Percentiles rank a stretch among this genome's conserved stretches.
Conservation (phyloP, 352 stramenopile genomes). For the Phytophthora palmivora region DNA sequence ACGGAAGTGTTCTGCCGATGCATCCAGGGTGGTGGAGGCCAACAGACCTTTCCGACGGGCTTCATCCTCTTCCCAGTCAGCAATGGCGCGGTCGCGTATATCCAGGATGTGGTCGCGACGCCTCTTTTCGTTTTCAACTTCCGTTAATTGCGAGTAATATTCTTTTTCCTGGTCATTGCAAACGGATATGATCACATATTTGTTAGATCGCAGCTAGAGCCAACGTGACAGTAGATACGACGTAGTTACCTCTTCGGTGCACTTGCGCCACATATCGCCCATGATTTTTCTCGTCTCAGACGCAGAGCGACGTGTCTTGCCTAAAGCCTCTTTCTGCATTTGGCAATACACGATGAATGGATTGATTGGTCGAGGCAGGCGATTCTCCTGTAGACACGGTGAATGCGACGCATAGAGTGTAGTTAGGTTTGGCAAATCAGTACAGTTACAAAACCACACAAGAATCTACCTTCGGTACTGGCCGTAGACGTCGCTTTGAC, state of each 20-base stretch:
- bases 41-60: constrained; percentile 67
- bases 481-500: constrained; percentile 36
- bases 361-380: constrained; percentile 73
- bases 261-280: constrained; percentile 86
- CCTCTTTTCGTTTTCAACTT: constrained; percentile 84
- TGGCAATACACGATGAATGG: constrained; percentile 88
- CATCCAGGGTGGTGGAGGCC: constrained; percentile 60
- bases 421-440: constrained; percentile 7
- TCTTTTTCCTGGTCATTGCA: constrained; percentile 63
- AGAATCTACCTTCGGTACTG: constrained; percentile 40
- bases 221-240: background rate
- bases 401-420: background rate
- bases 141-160: constrained; percentile 74
- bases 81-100: constrained; percentile 69
- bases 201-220: constrained; percentile 2
- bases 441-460: constrained; percentile 10
- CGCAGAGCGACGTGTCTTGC: constrained; percentile 63
- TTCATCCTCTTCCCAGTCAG: constrained; percentile 83
- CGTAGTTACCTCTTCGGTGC: constrained; percentile 62
- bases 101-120: constrained; percentile 77
- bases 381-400: constrained; percentile 47
- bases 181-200: constrained; percentile 1
- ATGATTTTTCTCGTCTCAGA: constrained; percentile 82
- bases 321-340: constrained; percentile 73
- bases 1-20: constrained; percentile 65